These are phyloP conservation scores for Fusarium miscanthi DNA, from an alignment of 2,329 filamentous ascomycete species.

Conservation along the genomic window DNA sequence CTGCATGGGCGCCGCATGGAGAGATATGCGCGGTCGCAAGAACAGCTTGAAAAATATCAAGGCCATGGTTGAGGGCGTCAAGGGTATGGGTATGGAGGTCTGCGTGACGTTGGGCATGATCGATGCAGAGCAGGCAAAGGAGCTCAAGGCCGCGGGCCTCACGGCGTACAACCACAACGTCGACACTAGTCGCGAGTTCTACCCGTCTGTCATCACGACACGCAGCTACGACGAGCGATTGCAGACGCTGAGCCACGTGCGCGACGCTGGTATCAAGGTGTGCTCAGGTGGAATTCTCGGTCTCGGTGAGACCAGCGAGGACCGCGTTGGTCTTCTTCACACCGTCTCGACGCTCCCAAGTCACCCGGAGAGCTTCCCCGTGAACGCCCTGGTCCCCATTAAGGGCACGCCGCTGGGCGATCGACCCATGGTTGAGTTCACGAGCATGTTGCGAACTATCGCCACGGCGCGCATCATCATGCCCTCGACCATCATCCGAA, in stretches of 20 bases:
- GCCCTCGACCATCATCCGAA: constrained; percentile 85
- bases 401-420: constrained; percentile 88
- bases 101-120: constrained; percentile 98
- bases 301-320: constrained; percentile 80
- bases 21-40: constrained; percentile 92
- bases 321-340: constrained; percentile 85
- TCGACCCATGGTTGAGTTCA: constrained; percentile 77
- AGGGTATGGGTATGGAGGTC: constrained; percentile 85
- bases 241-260: constrained; percentile 80
- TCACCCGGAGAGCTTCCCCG: constrained; percentile 91
- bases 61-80: constrained; percentile 85
- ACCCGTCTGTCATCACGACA: constrained; percentile 87
- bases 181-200: constrained; percentile 90
- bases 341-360: constrained; percentile 83
- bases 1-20: constrained; percentile 95
- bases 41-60: constrained; percentile 85
- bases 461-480: constrained; percentile 86
- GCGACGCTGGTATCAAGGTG: constrained; percentile 88
- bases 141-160: constrained; percentile 84
- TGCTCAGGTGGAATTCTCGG: constrained; percentile 92
- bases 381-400: constrained; percentile 91
- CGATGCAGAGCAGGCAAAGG: constrained; percentile 80
- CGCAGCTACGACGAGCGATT: constrained; percentile 88
- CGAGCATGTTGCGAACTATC: constrained; percentile 82
- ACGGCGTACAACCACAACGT: constrained; percentile 97